Percentiles rank a stretch among this genome's conserved stretches.
phyloP scores from a whole-genome alignment of 225 moss, liverwort and hornwort genomes.

The Pseudisothecium myosuroides region DNA sequence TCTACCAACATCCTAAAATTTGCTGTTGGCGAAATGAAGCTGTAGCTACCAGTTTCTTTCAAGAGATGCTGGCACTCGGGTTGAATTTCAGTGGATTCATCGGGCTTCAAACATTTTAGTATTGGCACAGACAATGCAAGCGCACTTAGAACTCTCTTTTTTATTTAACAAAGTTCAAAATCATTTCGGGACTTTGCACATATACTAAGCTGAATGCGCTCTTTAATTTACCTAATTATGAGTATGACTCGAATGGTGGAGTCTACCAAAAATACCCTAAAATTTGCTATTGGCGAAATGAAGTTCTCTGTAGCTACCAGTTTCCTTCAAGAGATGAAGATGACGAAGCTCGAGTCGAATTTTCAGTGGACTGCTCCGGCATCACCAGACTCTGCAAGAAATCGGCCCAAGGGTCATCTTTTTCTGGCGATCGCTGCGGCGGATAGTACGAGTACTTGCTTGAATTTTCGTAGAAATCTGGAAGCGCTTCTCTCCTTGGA shows the following conservation, averaged over 20 bases:
- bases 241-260: background rate
- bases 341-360: background rate
- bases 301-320: background rate
- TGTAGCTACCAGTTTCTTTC: background rate
- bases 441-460: background rate
- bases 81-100: background rate
- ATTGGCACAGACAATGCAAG: background rate
- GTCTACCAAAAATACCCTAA: background rate
- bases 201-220: background rate
- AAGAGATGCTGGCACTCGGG: too few species aligned
- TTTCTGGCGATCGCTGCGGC: background rate
- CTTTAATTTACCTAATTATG: background rate
- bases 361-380: background rate
- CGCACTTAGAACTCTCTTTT: background rate
- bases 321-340: background rate
- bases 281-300: background rate
- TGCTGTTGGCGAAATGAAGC: background rate
- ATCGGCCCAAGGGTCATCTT: background rate
- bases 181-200: background rate
- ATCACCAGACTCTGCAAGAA: background rate
- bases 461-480: background rate
- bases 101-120: background rate
- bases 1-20: background rate
- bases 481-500: background rate
- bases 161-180: background rate